Evolutionary conservation across 257 asterid genomes (phyloP).

Genomic region (Solanum pinnatisectum): DNA sequence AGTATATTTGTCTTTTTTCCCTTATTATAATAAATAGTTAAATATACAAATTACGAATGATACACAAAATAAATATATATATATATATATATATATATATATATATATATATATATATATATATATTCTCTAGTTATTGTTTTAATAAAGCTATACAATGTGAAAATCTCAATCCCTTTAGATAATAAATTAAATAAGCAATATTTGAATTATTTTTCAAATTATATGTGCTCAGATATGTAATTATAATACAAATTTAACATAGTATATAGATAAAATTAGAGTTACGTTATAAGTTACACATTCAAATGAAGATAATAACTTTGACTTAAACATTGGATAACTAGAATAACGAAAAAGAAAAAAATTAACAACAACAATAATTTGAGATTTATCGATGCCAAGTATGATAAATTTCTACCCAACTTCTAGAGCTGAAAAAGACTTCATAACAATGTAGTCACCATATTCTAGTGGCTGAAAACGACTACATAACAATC

Average conservation of each 20-base stretch:
- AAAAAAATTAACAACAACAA: not conserved
- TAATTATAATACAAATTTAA: not conserved
- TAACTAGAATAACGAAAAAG: too few species aligned
- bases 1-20: too few species aligned
- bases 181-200: not conserved
- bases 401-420: not conserved
- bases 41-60: not conserved
- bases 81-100: too few species aligned
- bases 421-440: not conserved
- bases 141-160: not conserved
- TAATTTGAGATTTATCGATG: not conserved
- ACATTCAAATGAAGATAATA: too few species aligned
- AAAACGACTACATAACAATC: not conserved
- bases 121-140: not conserved
- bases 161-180: not conserved
- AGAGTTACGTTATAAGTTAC: not conserved
- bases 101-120: too few species aligned
- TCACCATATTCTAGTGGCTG: not conserved
- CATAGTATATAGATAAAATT: too few species aligned
- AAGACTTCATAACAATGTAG: not conserved
- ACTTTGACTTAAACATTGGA: too few species aligned
- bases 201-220: not conserved
- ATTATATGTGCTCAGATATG: not conserved
- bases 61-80: too few species aligned
- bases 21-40: too few species aligned